Percentiles rank a stretch among this genome's conserved stretches.
Evolutionary conservation across 2,329 filamentous ascomycete species (phyloP).

Genomic region (Colletotrichum chrysophilum): DNA sequence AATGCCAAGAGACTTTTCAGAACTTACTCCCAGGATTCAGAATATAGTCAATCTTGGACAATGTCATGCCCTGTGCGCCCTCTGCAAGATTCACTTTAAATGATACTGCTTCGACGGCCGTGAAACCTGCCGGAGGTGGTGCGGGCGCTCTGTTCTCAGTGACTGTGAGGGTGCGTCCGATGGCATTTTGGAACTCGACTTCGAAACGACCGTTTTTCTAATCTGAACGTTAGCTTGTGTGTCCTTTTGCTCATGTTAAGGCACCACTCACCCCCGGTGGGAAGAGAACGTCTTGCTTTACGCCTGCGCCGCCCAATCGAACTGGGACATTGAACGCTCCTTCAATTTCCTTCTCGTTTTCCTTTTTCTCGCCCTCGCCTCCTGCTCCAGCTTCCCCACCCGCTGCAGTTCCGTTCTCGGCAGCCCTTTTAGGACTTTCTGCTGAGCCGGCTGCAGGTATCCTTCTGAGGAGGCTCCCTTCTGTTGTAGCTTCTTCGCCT

Average conservation of each 20-base stretch:
- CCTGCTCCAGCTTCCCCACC: slow-evolving; percentile 2
- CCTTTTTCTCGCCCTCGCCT: slow-evolving; percentile 21
- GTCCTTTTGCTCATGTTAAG: rapidly evolving
- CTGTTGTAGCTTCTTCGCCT: background rate
- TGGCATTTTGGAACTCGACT: slow-evolving; percentile 41
- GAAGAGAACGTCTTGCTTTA: slow-evolving; percentile 37
- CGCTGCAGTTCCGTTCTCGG: background rate
- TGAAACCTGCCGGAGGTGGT: slow-evolving; percentile 39
- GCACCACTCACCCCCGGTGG: slow-evolving; percentile 33
- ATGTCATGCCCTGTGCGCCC: slow-evolving; percentile 34
- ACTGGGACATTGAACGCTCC: slow-evolving; percentile 33
- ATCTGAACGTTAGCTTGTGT: background rate
- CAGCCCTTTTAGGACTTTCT: background rate
- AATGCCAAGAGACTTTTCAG: no score
- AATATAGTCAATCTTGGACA: slow-evolving; percentile 46
- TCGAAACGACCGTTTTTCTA: slow-evolving; percentile 39
- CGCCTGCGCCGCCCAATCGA: slow-evolving; percentile 32
- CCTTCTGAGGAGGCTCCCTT: background rate
- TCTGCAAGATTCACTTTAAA: slow-evolving; percentile 38
- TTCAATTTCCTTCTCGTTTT: slow-evolving; percentile 34
- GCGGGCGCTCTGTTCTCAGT: slow-evolving; percentile 40
- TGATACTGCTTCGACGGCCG: slow-evolving; percentile 39
- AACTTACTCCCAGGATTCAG: slow-evolving; percentile 37
- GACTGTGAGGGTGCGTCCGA: slow-evolving; percentile 37
- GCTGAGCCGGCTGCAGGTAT: background rate